phyloP scores from a whole-genome alignment of 768 basidiomycete species.

The Rubroboletus satanas region DNA sequence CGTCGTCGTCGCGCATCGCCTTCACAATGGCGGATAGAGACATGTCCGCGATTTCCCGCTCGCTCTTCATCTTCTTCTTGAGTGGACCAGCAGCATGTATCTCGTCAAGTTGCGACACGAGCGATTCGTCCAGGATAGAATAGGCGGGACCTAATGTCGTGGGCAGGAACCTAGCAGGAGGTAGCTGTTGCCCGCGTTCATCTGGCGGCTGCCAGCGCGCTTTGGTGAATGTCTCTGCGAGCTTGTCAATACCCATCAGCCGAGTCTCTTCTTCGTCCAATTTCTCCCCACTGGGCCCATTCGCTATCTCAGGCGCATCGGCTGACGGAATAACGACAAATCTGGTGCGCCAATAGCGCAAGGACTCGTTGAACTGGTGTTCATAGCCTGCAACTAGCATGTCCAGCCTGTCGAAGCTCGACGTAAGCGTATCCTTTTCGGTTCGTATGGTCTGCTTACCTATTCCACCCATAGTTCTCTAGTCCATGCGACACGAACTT shows the following conservation, averaged over 20 bases:
- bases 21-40: conserved; percentile 63
- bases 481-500: conserved; percentile 74
- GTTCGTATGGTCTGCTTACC: conserved; percentile 40
- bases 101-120: conserved; percentile 78
- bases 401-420: conserved; percentile 54
- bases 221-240: conserved; percentile 84
- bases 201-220: conserved; percentile 69
- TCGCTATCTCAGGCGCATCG: conserved; percentile 55
- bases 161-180: conserved; percentile 72
- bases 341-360: conserved; percentile 91
- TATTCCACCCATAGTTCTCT: conserved; percentile 84
- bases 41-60: conserved; percentile 67
- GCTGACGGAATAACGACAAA: conserved; percentile 89
- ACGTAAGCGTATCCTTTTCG: background rate
- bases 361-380: conserved; percentile 71
- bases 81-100: conserved; percentile 73
- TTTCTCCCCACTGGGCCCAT: conserved; percentile 64
- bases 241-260: conserved; percentile 84
- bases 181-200: conserved; percentile 38
- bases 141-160: conserved; percentile 82
- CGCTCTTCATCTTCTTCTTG: conserved; percentile 77
- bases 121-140: conserved; percentile 71
- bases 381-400: conserved; percentile 85
- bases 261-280: conserved; percentile 86
- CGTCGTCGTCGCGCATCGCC: conserved; percentile 82